Conservation (phyloP, 352 stramenopile genomes). For the Globisporangium alternatum region DNA sequence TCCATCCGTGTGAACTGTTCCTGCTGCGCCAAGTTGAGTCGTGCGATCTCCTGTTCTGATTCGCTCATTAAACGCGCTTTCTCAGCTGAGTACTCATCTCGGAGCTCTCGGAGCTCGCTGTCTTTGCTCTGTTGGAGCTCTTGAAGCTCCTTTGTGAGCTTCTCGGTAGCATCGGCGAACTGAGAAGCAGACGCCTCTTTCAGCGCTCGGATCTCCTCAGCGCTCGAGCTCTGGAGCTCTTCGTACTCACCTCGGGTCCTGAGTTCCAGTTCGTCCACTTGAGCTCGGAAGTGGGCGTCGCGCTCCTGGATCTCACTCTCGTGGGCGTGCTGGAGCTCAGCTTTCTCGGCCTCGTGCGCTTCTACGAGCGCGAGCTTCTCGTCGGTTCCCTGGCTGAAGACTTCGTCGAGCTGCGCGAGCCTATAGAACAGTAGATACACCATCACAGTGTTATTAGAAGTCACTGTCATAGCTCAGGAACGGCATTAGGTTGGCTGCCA, state of each 20-base stretch:
- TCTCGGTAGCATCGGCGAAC: slow-evolving; percentile 23
- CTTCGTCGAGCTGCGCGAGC: slow-evolving; percentile 31
- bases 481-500: background rate
- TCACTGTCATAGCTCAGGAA: background rate
- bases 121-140: slow-evolving; percentile 25
- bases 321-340: slow-evolving; percentile 26
- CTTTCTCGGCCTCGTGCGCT: slow-evolving; percentile 31
- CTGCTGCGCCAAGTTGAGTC: slow-evolving; percentile 26
- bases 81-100: slow-evolving; percentile 20
- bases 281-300: slow-evolving; percentile 24
- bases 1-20: slow-evolving; percentile 33
- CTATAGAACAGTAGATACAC: slow-evolving; percentile 7
- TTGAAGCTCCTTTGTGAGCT: slow-evolving; percentile 26
- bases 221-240: slow-evolving; percentile 23
- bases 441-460: background rate
- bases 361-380: slow-evolving; percentile 43
- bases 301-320: slow-evolving; percentile 22
- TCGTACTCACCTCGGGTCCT: slow-evolving; percentile 24
- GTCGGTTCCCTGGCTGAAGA: slow-evolving; percentile 39
- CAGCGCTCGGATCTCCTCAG: slow-evolving; percentile 24
- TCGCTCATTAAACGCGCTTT: slow-evolving; percentile 21
- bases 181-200: slow-evolving; percentile 21
- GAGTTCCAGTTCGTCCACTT: slow-evolving; percentile 29
- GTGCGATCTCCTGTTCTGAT: slow-evolving; percentile 21
- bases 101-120: slow-evolving; percentile 22